Evolutionary conservation across 1,284 basidiomycete species (phyloP), one percentile per base, ranked within the genome.

Genomic region (Marasmius fiardii): DNA sequence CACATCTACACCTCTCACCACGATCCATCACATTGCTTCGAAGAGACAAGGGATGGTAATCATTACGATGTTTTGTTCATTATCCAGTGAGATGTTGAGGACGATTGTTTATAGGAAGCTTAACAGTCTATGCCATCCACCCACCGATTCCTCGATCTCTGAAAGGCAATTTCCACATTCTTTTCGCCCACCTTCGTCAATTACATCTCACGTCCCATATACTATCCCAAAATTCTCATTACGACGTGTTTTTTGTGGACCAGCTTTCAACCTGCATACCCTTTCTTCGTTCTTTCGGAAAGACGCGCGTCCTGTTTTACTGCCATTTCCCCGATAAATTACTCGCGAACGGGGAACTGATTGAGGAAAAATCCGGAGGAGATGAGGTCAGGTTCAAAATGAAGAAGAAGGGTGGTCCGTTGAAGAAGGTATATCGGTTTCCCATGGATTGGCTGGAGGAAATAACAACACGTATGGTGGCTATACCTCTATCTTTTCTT

Each of bases 301-400:
- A 78, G 11, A 92, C 84, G 10, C 84, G 92, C 1, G 90, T 97
- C 23, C 85, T 99, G 16, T 99, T 98, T 73, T 99, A 99, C 71
- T 97, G 95, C 65, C 96, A 99, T 70, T 99, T 98, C 65, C 96
- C 97, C 0, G 95, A 98, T 73, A 94, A 95, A 68, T 76, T 97
- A 0, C 79, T 97, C n/a, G 81, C 93, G 51, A 77, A 85, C 68
- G 92, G 92, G 1, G 84, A 82, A 20, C 91, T 88, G 61, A 79
- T 86, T 2, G 85, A 88, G 53, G 86, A 71, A 23, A 69, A 66
- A 37, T 51, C 65, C 7, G 33, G 34, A 18, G 52, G 48, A 12
- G 43, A 54, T 11, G 45, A 43, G 8, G 23, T 45, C 43, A 14
- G 49, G 23, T 31, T 49, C 26, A 49, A 16, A 31, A 61, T 67